Percentiles rank a stretch among this genome's conserved stretches.
Conservation (phyloP, 257 asterid species). For the Nicotiana noctiflora region DNA sequence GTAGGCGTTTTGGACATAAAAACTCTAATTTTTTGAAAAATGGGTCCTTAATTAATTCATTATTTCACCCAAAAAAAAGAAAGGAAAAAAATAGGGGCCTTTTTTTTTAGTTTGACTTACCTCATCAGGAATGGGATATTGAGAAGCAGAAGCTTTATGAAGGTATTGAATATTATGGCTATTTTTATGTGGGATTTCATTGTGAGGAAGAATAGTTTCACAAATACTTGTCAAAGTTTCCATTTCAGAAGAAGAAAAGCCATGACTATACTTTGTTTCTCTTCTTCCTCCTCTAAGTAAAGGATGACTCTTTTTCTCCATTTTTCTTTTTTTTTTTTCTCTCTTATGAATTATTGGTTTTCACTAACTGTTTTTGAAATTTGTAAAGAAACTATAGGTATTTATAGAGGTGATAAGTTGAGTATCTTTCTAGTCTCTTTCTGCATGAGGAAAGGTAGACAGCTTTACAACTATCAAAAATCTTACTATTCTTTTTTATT, state of each 20-base stretch:
- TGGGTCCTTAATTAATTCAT: too few relatives aligned
- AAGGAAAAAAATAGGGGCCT: too few relatives aligned
- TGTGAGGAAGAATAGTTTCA: conserved; percentile 42
- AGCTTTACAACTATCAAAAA: background rate
- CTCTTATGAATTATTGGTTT: background rate
- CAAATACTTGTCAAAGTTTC: conserved; percentile 41
- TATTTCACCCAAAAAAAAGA: too few relatives aligned
- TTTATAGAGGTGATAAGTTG: background rate
- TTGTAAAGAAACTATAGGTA: background rate
- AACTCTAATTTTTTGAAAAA: too few relatives aligned
- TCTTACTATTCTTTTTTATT: too few relatives aligned
- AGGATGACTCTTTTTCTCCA: conserved; percentile 51
- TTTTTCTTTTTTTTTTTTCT: background rate
- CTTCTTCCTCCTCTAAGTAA: conserved; percentile 61
- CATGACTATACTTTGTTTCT: conserved; percentile 64
- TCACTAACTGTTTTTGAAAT: background rate
- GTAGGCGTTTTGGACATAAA: too few relatives aligned
- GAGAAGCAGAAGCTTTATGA: conserved; percentile 46
- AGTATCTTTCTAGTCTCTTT: background rate
- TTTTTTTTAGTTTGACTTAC: conserved; percentile 32
- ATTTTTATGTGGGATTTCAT: conserved; percentile 5
- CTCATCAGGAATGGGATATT: conserved; percentile 75
- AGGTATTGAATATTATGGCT: conserved; percentile 24
- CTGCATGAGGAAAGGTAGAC: background rate
- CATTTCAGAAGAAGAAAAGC: conserved; percentile 40